Evolutionary conservation across 2,329 filamentous ascomycete species (phyloP), one percentile per base, ranked within the genome.

Genomic region (Penicillium paneum): DNA sequence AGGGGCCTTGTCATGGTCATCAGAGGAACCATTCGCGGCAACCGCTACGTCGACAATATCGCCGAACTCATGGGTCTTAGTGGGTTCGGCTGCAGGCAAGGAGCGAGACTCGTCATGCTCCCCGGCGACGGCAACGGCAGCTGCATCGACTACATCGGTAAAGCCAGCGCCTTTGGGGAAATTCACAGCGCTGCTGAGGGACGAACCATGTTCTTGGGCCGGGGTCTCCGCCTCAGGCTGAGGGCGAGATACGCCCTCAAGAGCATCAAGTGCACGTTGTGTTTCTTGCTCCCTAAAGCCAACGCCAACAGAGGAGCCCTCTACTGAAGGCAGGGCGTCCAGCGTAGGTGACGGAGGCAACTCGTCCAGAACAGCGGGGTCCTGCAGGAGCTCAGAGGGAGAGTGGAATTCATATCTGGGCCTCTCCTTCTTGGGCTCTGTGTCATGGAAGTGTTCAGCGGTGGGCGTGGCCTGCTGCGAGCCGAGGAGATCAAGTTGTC

Each of bases 381-480:
- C 74, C 45, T 72, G 73, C 13, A 78, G 58, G 11, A 78, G 67
- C 52, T 78, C 76, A 2, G 75, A 77, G 1, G 75, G 74, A 17
- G 76, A 78, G 56, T 78, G 76, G 52, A 78, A 78, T 47, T 78
- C 74, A 52, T 77, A 76, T 36, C 71, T 76, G 2, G 67, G 71
- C 54, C 72, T 72, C 35, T 79, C 73, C 36, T 73, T 70, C 53
- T 69, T 71, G 54, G 56, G 44, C 65, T 57, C 28, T 49, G 55
- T 29, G 2, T 63, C 64, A 42, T 73, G 68, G 48, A 80, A 81
- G 10, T 76, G 71, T 17, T 78, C 79, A 5, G 86, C 86, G 57
- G 84, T 89, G 1, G 89, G 88, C 1, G 88, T 91, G 0, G 81
- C 80, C 65, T 90, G 83, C 60, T 85, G 77, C 6, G 86, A 89